These are phyloP conservation scores for Lentinula detonsa DNA, from an alignment of 768 basidiomycete species.

Conservation along the genomic window DNA sequence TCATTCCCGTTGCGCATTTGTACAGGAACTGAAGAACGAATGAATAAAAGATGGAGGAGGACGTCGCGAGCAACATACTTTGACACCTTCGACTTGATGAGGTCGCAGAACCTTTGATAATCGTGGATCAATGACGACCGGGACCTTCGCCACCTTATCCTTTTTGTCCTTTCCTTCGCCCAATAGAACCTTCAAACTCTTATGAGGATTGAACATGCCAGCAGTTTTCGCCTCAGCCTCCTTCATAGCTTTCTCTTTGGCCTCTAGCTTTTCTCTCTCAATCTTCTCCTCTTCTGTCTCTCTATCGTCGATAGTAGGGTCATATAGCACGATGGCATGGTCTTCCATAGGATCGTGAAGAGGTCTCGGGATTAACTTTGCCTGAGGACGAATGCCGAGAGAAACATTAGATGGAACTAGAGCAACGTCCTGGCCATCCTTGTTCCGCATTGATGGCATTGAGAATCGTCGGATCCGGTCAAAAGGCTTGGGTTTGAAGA, in stretches of 20 bases:
- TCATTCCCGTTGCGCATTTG: constrained; percentile 89
- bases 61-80: constrained; percentile 43
- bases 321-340: constrained; percentile 95
- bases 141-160: constrained; percentile 68
- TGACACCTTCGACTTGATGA: constrained; percentile 98
- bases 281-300: constrained; percentile 85
- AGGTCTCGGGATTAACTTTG: constrained; percentile 81
- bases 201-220: constrained; percentile 86
- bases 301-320: constrained; percentile 90
- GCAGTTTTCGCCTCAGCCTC: constrained; percentile 66
- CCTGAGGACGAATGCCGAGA: constrained; percentile 79
- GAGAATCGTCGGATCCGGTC: constrained; percentile 68
- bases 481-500: constrained; percentile 78
- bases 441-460: constrained; percentile 74
- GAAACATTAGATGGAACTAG: constrained; percentile 60
- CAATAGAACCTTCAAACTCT: constrained; percentile 74
- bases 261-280: constrained; percentile 70
- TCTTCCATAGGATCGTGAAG: constrained; percentile 98
- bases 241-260: constrained; percentile 52
- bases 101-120: constrained; percentile 86
- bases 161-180: constrained; percentile 70
- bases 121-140: constrained; percentile 93
- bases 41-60: constrained; percentile 3
- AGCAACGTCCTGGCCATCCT: constrained; percentile 56
- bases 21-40: constrained; percentile 73